Conservation (phyloP, 139 green algal species). For the Dunaliella sp. region DNA sequence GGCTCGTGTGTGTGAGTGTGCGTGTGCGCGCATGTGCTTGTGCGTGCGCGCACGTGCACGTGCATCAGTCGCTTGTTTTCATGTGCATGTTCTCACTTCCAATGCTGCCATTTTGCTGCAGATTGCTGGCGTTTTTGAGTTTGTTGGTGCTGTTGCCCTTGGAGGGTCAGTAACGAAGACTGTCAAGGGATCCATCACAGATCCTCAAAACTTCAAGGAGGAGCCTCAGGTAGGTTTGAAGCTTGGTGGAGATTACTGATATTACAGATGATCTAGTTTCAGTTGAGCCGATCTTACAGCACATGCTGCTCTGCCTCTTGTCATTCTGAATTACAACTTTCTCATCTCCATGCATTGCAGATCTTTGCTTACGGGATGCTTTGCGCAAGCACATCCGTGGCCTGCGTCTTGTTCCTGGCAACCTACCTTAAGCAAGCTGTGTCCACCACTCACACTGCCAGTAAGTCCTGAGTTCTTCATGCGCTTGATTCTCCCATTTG, state of each 20-base stretch:
- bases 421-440: constrained; percentile 52
- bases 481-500: too few relatives aligned
- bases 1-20: too few relatives aligned
- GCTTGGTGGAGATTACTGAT: background rate
- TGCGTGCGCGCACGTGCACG: background rate
- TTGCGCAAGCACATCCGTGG: constrained; percentile 30
- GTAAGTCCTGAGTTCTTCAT: too few relatives aligned
- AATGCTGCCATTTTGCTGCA: constrained; percentile 5
- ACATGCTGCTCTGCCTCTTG: background rate
- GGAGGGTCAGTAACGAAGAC: constrained; percentile 39
- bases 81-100: background rate
- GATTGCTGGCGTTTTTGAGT: constrained; percentile 49
- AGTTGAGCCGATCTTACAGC: too few relatives aligned
- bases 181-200: constrained; percentile 22
- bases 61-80: background rate
- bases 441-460: constrained; percentile 55
- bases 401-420: constrained; percentile 40
- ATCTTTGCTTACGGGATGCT: constrained; percentile 47
- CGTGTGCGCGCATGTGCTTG: too few relatives aligned
- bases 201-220: background rate
- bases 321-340: background rate
- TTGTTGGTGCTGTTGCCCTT: constrained; percentile 41
- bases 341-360: background rate
- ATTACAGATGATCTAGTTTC: background rate
- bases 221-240: background rate